A percentile compares a stretch with the other conserved stretches of the same genome.
phyloP scores from a whole-genome alignment of 495 filamentous ascomycete species.

The Pyrenula aspistea region DNA sequence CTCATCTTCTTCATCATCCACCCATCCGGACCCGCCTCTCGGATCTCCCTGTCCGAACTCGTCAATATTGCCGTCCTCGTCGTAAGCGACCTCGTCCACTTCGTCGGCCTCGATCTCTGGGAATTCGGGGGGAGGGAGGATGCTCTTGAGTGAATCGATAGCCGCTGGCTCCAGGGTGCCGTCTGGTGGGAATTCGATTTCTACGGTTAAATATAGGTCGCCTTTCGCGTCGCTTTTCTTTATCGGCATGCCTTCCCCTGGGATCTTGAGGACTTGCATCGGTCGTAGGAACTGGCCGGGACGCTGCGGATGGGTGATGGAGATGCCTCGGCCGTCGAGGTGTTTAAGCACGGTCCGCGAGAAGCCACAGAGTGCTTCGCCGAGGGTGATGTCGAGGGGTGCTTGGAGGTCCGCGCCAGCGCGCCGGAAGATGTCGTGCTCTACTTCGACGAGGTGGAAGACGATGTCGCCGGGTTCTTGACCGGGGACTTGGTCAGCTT shows the following conservation, averaged over 20 bases:
- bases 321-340: constrained; percentile 85
- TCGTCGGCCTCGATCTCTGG: constrained; percentile 52
- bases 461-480: constrained; percentile 88
- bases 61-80: constrained; percentile 68
- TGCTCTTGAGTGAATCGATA: constrained; percentile 53
- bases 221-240: constrained; percentile 76
- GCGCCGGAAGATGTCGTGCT: constrained; percentile 68
- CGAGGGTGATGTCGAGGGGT: constrained; percentile 63
- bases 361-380: constrained; percentile 80
- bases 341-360: constrained; percentile 84
- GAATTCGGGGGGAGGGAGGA: constrained; percentile 52
- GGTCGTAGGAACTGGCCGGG: constrained; percentile 67
- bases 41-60: constrained; percentile 63
- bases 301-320: constrained; percentile 54
- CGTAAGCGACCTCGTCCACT: constrained; percentile 77
- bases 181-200: constrained; percentile 79
- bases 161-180: constrained; percentile 63
- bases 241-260: constrained; percentile 85
- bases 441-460: constrained; percentile 71
- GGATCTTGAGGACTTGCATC: constrained; percentile 69
- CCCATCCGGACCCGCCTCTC: constrained; percentile 61
- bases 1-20: constrained; percentile 63
- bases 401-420: constrained; percentile 76
- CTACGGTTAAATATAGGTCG: constrained; percentile 76
- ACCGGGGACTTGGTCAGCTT: constrained; percentile 88